Conservation (phyloP, 208 protist genomes). For the Borovskyia barvae region DNA sequence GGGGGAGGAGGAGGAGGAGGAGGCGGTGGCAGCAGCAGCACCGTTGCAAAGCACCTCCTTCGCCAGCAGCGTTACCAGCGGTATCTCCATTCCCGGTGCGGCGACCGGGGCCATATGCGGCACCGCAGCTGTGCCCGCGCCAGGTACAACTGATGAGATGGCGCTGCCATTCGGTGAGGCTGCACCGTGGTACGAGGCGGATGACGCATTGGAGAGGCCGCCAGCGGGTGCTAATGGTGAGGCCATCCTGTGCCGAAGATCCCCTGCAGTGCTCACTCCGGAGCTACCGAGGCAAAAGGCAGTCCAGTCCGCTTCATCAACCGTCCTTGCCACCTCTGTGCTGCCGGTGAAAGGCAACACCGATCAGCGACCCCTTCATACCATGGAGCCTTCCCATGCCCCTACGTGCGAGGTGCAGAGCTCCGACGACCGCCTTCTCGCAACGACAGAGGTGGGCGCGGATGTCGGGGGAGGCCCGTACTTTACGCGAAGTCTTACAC, state of each 20-base stretch:
- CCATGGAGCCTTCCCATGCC: too few species aligned
- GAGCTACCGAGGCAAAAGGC: too few species aligned
- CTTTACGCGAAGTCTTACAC: conserved; percentile 75
- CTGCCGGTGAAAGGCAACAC: too few species aligned
- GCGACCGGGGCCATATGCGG: neutral
- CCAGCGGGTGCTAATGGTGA: neutral
- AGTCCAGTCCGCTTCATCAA: too few species aligned
- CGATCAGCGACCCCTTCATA: too few species aligned
- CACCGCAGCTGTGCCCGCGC: neutral
- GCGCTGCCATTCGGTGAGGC: neutral
- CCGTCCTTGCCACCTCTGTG: neutral
- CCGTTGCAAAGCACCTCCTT: conserved; percentile 34
- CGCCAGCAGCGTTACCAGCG: conserved; percentile 35
- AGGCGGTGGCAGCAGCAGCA: too few species aligned
- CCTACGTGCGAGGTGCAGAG: too few species aligned
- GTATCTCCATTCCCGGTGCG: conserved; percentile 15
- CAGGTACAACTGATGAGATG: conserved; percentile 15
- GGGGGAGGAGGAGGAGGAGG: too few species aligned
- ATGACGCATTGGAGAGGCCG: neutral
- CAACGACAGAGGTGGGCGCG: too few species aligned
- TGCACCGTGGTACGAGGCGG: neutral
- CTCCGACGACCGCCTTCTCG: too few species aligned
- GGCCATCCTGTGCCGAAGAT: too few species aligned
- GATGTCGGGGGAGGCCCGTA: conserved; percentile 26
- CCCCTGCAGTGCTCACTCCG: too few species aligned